phyloP scores from a whole-genome alignment of 306 rosid species.

The Cotoneaster glaucophyllus region DNA sequence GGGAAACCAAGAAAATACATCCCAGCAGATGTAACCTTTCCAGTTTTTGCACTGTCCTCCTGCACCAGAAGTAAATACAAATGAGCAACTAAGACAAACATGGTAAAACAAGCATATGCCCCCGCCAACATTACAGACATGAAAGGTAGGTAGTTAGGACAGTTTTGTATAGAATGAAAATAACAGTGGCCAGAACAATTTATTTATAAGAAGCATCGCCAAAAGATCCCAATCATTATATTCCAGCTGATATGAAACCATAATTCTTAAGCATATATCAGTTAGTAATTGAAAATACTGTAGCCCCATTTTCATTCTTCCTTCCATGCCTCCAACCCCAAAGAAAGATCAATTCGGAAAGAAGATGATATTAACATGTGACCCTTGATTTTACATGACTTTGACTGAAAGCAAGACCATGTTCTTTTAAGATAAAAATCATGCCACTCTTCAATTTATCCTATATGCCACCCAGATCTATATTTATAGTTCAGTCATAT shows the following conservation, averaged over 20 bases:
- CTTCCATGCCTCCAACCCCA: neutral
- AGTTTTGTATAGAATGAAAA: neutral
- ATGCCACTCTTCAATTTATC: neutral
- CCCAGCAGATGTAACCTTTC: constrained; percentile 90
- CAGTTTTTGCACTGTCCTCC: constrained; percentile 91
- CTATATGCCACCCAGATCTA: neutral
- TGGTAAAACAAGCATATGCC: constrained; percentile 14
- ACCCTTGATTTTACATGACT: neutral
- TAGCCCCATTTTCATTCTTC: neutral
- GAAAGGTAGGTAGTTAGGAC: neutral
- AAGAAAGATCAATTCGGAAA: neutral
- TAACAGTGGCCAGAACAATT: neutral
- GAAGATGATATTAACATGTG: neutral
- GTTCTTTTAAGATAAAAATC: neutral
- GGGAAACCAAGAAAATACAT: constrained; percentile 99
- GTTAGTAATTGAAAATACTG: neutral
- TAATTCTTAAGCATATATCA: neutral
- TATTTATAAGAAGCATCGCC: neutral
- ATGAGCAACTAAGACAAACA: constrained; percentile 9
- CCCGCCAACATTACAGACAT: neutral
- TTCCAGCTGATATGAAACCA: neutral
- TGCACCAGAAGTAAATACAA: constrained; percentile 23
- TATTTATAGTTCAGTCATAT: neutral
- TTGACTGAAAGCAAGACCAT: neutral
- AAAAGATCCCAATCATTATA: neutral